phyloP scores from a whole-genome alignment of 208 protist genomes.

The Spironucleus salmonicida region DNA sequence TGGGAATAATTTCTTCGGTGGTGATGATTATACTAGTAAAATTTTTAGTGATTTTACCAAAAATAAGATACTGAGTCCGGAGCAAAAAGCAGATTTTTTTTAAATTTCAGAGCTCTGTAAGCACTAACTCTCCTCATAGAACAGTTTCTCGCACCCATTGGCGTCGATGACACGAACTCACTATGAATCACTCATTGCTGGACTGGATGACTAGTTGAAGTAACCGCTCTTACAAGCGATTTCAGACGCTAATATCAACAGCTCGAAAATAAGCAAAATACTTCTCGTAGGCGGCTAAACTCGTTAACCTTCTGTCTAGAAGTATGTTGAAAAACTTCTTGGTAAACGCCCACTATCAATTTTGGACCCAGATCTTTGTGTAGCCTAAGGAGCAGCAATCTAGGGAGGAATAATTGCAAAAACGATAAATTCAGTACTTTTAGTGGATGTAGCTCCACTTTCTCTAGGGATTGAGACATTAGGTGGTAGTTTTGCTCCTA shows the following conservation, averaged over 20 bases:
- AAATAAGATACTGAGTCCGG: neutral
- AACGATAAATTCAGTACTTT: slow-evolving; percentile 52
- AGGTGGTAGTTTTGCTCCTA: slow-evolving; percentile 71
- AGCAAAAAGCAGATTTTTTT: no score
- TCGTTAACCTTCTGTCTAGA: slow-evolving; percentile 56
- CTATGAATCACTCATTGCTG: slow-evolving; percentile 84
- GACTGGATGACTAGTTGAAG: slow-evolving; percentile 78
- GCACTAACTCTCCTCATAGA: no score
- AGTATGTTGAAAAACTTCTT: neutral
- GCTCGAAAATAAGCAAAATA: slow-evolving; percentile 76
- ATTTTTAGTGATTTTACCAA: neutral
- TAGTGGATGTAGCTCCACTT: slow-evolving; percentile 79
- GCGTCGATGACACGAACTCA: slow-evolving; percentile 72
- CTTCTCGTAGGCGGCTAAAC: slow-evolving; percentile 81
- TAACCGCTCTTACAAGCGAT: slow-evolving; percentile 69
- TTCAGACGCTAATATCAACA: slow-evolving; percentile 70
- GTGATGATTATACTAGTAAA: slow-evolving; percentile 62
- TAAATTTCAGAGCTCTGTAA: no score
- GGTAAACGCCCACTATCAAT: neutral
- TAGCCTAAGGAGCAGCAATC: slow-evolving; percentile 38
- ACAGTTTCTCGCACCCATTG: no score
- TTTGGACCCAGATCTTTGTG: slow-evolving; percentile 38
- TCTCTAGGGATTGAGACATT: slow-evolving; percentile 74
- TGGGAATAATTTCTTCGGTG: slow-evolving; percentile 94
- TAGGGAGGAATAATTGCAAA: slow-evolving; percentile 45